Evolutionary conservation across 2,329 filamentous ascomycete species (phyloP).

Genomic region (Acarospora socialis): DNA sequence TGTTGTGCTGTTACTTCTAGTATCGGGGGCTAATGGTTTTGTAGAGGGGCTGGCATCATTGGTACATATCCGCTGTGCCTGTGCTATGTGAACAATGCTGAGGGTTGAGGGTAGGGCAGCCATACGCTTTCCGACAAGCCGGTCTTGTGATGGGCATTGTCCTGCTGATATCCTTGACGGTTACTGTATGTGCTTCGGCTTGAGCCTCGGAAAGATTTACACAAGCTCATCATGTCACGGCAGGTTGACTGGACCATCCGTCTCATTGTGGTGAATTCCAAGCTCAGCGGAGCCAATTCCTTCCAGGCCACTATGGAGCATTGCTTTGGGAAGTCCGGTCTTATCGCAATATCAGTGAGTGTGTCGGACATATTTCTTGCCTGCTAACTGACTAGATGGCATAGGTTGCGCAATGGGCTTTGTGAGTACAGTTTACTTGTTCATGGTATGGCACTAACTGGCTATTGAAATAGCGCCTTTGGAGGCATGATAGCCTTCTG

Average conservation of each 20-base stretch:
- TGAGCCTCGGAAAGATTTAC: background rate
- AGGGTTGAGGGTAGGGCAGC: conserved; percentile 42
- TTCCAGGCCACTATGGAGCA: conserved; percentile 94
- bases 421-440: conserved; percentile 33
- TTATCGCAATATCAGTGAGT: conserved; percentile 62
- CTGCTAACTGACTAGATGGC: background rate
- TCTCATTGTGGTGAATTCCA: conserved; percentile 93
- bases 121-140: conserved; percentile 90
- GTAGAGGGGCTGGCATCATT: conserved; percentile 48
- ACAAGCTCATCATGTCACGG: conserved; percentile 3
- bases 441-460: conserved; percentile 3
- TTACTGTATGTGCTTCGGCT: conserved; percentile 36
- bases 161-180: conserved; percentile 63
- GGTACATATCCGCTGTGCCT: conserved; percentile 20
- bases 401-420: conserved; percentile 83
- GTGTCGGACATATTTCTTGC: background rate
- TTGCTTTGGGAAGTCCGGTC: conserved; percentile 77
- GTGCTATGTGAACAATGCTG: background rate
- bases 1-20: conserved; percentile 3
- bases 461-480: conserved; percentile 49
- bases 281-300: conserved; percentile 81
- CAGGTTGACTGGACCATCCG: conserved; percentile 91
- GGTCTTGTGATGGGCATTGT: conserved; percentile 68
- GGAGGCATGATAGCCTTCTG: conserved; percentile 98
- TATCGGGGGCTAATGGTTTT: conserved; percentile 18